phyloP scores from a whole-genome alignment of 176 grass and related monocot genomes.

The Eleusine coracana region DNA sequence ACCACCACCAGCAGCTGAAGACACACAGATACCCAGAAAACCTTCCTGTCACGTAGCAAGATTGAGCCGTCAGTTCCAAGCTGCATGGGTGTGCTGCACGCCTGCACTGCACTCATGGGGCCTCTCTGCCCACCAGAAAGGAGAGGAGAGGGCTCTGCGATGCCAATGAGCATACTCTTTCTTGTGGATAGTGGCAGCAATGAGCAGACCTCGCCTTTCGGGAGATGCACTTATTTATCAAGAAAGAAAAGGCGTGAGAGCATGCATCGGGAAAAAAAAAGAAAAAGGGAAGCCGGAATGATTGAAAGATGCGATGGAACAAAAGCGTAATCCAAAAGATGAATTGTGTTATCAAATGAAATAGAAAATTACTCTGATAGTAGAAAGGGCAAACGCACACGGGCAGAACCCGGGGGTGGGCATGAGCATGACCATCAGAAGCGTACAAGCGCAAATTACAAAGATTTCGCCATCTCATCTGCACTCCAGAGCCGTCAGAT shows the following conservation, averaged over 20 bases:
- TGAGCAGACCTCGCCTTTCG: constrained; percentile 21
- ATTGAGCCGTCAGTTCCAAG: constrained; percentile 33
- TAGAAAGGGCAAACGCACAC: neutral
- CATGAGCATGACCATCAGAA: neutral
- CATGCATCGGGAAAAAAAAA: neutral
- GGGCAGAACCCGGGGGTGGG: neutral
- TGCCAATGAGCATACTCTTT: constrained; percentile 9
- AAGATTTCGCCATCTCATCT: constrained; percentile 46
- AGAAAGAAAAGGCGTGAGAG: neutral
- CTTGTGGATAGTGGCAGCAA: constrained; percentile 32
- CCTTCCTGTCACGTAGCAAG: constrained; percentile 27
- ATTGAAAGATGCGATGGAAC: neutral
- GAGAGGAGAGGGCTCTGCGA: neutral
- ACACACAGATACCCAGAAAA: constrained; percentile 33
- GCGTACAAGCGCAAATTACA: constrained; percentile 41
- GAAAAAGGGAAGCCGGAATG: neutral
- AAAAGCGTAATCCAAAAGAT: neutral
- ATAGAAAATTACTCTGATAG: neutral
- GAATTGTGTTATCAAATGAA: neutral
- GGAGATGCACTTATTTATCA: constrained; percentile 13
- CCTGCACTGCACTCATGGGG: neutral
- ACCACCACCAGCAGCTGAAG: neutral
- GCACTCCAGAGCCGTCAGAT: neutral
- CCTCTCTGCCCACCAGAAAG: constrained; percentile 7
- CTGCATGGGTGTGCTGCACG: too few relatives aligned